Evolutionary conservation across 208 protist genomes (phyloP).

Genomic region (Acanthamoeba sp.): DNA sequence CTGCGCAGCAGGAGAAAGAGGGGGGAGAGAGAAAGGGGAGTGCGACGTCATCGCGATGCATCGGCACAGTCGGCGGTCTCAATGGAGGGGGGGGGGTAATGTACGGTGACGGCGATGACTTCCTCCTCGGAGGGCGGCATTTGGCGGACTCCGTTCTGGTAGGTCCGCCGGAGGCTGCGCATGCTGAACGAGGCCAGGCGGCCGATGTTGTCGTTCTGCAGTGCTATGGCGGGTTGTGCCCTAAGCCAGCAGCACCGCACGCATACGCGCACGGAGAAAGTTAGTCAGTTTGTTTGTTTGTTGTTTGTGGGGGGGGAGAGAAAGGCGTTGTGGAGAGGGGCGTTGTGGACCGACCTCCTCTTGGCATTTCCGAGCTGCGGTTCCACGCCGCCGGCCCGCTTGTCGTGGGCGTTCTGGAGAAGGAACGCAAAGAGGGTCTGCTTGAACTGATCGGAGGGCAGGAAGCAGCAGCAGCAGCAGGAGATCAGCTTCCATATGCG

Average conservation of each 20-base stretch:
- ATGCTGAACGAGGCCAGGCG: not conserved
- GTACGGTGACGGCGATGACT: not conserved
- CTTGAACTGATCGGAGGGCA: slow-evolving; percentile 19
- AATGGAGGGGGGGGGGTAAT: not conserved
- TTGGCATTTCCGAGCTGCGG: not conserved
- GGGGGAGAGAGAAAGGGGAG: not conserved
- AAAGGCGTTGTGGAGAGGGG: no score
- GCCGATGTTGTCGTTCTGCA: not conserved
- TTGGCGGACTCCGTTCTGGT: not conserved
- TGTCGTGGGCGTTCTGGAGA: not conserved
- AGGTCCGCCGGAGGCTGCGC: slow-evolving; percentile 25
- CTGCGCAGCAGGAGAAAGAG: not conserved
- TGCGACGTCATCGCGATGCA: not conserved
- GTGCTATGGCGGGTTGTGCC: not conserved
- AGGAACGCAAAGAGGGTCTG: slow-evolving; percentile 32
- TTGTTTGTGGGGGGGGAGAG: no score
- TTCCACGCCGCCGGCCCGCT: not conserved
- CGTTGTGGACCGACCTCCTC: no score
- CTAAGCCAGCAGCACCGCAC: not conserved
- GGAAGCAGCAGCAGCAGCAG: slow-evolving; percentile 19
- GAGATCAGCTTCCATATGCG: slow-evolving; percentile 10
- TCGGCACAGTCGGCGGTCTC: no score
- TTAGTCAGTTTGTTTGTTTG: no score
- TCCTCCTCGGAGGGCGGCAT: slow-evolving; percentile 35
- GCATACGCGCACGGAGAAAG: no score